Conservation (phyloP, 2,329 filamentous ascomycete species). For the Plectosphaerella plurivora region DNA sequence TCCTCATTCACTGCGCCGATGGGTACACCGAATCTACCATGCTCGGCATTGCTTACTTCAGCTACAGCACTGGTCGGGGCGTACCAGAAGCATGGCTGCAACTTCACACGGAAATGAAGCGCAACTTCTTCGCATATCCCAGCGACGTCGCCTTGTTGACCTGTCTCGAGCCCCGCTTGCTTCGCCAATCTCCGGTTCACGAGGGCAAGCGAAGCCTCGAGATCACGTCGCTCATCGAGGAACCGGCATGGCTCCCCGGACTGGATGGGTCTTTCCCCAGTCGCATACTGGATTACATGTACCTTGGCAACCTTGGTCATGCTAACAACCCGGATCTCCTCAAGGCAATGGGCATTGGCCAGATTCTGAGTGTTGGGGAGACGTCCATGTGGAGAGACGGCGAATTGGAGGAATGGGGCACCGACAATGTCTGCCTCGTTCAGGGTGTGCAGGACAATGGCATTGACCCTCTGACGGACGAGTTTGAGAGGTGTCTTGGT, state of each 20-base stretch:
- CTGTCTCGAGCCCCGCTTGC: constrained; percentile 68
- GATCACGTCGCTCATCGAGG: constrained; percentile 47
- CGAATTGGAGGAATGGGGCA: constrained; percentile 67
- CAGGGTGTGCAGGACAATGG: constrained; percentile 94
- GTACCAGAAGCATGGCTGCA: constrained; percentile 83
- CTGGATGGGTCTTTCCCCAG: constrained; percentile 91
- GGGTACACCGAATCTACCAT: constrained; percentile 95
- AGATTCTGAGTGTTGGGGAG: constrained; percentile 91
- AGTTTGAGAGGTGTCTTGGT: constrained; percentile 79
- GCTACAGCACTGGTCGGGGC: constrained; percentile 80
- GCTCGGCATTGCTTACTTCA: constrained; percentile 85
- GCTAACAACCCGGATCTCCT: constrained; percentile 90
- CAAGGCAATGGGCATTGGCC: constrained; percentile 72
- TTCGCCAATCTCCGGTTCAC: constrained; percentile 62
- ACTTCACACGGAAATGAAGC: constrained; percentile 72
- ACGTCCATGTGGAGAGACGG: constrained; percentile 74
- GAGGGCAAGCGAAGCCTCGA: constrained; percentile 45
- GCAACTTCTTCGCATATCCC: constrained; percentile 96
- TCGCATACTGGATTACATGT: constrained; percentile 88
- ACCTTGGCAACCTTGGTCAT: constrained; percentile 87
- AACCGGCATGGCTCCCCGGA: constrained; percentile 75
- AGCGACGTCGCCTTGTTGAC: constrained; percentile 82
- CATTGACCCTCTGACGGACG: constrained; percentile 82
- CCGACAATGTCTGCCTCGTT: constrained; percentile 74
- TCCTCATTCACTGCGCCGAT: constrained; percentile 90